phyloP scores from a whole-genome alignment of 163 green algal genomes.

The Volvox carteri region DNA sequence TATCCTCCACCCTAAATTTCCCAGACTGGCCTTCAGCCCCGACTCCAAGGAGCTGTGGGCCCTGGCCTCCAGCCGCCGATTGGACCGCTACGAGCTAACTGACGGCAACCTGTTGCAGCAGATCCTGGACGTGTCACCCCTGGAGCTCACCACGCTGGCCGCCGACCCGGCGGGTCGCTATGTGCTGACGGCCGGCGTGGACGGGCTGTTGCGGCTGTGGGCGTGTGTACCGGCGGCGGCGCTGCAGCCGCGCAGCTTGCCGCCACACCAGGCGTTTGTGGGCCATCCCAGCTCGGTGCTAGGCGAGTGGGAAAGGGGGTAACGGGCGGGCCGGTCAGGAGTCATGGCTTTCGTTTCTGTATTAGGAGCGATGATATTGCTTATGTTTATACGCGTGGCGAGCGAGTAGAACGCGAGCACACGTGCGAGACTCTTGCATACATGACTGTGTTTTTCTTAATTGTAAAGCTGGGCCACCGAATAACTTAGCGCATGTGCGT shows the following conservation, averaged over 20 bases:
- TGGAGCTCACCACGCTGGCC: slow-evolving; percentile 59
- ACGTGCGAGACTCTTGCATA: no score
- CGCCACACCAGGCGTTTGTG: slow-evolving; percentile 66
- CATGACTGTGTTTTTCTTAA: no score
- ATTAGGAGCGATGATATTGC: no score
- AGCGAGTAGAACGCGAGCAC: no score
- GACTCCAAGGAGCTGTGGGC: slow-evolving; percentile 68
- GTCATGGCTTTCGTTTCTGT: no score
- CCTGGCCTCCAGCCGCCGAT: slow-evolving; percentile 39
- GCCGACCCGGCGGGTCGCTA: slow-evolving; percentile 61
- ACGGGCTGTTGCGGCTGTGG: slow-evolving; percentile 71
- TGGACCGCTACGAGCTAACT: slow-evolving; percentile 66
- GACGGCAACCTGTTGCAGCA: slow-evolving; percentile 66
- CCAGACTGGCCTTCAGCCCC: slow-evolving; percentile 69
- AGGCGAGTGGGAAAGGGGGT: slow-evolving; percentile 36
- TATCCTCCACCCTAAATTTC: no score
- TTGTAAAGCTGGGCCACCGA: no score
- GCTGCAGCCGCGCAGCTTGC: slow-evolving; percentile 47
- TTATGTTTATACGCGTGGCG: no score
- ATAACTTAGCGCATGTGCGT: no score
- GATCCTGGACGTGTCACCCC: slow-evolving; percentile 26
- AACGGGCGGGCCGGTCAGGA: no score
- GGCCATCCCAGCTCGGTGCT: slow-evolving; percentile 64
- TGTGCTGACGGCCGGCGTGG: slow-evolving; percentile 62
- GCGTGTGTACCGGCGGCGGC: not conserved